A percentile compares a stretch with the other conserved stretches of the same genome.
These are phyloP conservation scores for Wilhelminamyces savonicus DNA, from an alignment of 805 yeast genomes.

Conservation along the genomic window DNA sequence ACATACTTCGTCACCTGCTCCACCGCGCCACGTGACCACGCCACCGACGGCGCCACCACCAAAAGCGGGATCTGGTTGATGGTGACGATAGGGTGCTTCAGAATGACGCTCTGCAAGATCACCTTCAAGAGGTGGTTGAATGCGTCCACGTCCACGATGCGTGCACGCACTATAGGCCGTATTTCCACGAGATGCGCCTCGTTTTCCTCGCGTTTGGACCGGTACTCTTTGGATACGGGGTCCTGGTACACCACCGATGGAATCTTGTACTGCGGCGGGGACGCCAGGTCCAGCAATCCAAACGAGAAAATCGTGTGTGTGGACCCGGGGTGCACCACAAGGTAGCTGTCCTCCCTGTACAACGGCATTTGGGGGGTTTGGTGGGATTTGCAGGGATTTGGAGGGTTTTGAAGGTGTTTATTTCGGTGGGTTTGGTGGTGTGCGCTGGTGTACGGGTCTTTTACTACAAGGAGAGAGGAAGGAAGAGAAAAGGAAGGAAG, in stretches of 20 bases:
- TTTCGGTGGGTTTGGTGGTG: not conserved
- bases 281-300: slow-evolving; percentile 69
- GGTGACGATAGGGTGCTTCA: slow-evolving; percentile 38
- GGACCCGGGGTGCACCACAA: slow-evolving; percentile 77
- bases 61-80: slow-evolving; percentile 67
- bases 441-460: no score
- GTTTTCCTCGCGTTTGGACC: slow-evolving; percentile 28
- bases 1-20: slow-evolving; percentile 71
- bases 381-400: slow-evolving; percentile 1
- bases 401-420: not conserved
- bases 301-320: slow-evolving; percentile 66
- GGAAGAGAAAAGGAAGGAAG: slow-evolving; percentile 9
- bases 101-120: slow-evolving; percentile 31
- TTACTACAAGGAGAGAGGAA: slow-evolving; percentile 21
- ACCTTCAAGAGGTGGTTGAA: slow-evolving; percentile 55
- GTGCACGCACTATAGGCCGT: slow-evolving; percentile 59
- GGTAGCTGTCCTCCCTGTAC: slow-evolving; percentile 38
- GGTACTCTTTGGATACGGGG: slow-evolving; percentile 28
- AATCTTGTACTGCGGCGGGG: slow-evolving; percentile 68
- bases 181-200: slow-evolving; percentile 36
- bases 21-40: slow-evolving; percentile 63
- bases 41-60: slow-evolving; percentile 51
- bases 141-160: slow-evolving; percentile 63
- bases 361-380: slow-evolving; percentile 34
- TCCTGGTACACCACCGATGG: slow-evolving; percentile 71